phyloP scores from a whole-genome alignment of 768 basidiomycete genomes.

The Gloeostereum incarnatum region DNA sequence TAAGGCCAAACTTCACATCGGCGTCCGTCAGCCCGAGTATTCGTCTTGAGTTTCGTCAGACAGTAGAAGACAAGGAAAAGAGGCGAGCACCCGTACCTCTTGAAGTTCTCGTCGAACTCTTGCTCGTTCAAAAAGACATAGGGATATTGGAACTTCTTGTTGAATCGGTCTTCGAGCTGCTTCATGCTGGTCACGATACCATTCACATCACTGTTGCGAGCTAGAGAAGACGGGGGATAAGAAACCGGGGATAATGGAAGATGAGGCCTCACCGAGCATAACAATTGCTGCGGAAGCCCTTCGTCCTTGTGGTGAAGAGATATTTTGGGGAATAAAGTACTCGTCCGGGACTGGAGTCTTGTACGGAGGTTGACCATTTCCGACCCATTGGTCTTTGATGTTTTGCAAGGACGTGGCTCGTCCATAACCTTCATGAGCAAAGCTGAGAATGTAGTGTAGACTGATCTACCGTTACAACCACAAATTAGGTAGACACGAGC shows the following conservation, averaged over 20 bases:
- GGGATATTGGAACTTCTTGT: conserved; percentile 76
- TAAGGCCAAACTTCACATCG: conserved; percentile 65
- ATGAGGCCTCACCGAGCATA: conserved; percentile 41
- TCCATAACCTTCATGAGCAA: conserved; percentile 59
- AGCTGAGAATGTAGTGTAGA: conserved; percentile 56
- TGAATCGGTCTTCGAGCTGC: conserved; percentile 85
- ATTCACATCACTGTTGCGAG: conserved; percentile 50
- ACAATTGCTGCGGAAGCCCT: conserved; percentile 82
- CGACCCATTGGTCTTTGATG: conserved; percentile 25
- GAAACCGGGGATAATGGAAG: neutral
- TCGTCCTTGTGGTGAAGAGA: conserved; percentile 28
- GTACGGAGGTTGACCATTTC: conserved; percentile 31
- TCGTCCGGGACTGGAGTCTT: conserved; percentile 50
- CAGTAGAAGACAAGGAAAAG: neutral
- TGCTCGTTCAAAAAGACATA: conserved; percentile 86
- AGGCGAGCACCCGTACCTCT: conserved; percentile 31
- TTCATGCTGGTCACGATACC: conserved; percentile 58
- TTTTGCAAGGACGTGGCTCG: conserved; percentile 43
- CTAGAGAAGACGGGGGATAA: conserved; percentile 16
- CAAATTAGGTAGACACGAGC: neutral
- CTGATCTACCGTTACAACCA: conserved; percentile 29
- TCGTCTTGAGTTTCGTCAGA: too few relatives aligned
- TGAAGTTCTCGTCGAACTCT: conserved; percentile 65
- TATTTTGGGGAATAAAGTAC: conserved; percentile 37
- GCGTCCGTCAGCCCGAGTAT: conserved; percentile 51